Base-by-base conservation (phyloP, 2,329 filamentous ascomycete species). In the Penicillium sp. region DNA sequence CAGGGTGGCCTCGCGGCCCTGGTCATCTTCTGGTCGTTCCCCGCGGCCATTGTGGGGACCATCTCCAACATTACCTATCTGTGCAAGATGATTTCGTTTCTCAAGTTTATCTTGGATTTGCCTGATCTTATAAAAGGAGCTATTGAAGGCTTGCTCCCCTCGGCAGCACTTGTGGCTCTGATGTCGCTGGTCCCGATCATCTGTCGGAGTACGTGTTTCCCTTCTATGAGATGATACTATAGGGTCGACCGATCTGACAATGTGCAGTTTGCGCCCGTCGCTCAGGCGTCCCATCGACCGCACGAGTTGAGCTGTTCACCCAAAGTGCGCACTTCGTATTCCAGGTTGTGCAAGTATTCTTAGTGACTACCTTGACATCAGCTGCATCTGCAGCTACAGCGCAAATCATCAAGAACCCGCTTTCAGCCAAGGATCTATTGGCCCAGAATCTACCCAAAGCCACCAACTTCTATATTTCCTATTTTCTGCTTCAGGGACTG, bases 401-500 rank as follows among this genome's bases (percentile, higher is more conserved):
- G 15, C 65, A 83, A 29, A 83, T 94, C 34, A 70, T 81, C 16
- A 50, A 83, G 1, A 62, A 87, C 28, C 88, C 89, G 0, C 65
- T 74, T 7, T 73, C 73, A 0, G 77, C 79, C 4, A 82, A 87
- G 1, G 70, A 70, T 8, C 70, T 93, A 4, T 73, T 95, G 7
- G 84, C 89, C 0, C 60, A 76, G 27, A 85, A 87, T 48, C 71
- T 98, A 2, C 93, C 93, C 13, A 86, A 83, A 50, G 84, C 89
- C 0, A 91, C 88, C 43, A 97, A 94, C 65, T 94, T 96, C 59
- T 98, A 96, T 65, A 84, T 97, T 10, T 89, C 85, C 0, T 98
- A 96, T 70, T 94, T 97, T 56, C 79, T 97, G 16, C 82, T 98
- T 1, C 90, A 97, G 63, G 93, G 91, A 19, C 63, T 97, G 30